These are phyloP conservation scores for Trichosporon sp. DNA, from an alignment of 1,284 basidiomycete genomes.

Conservation along the genomic window DNA sequence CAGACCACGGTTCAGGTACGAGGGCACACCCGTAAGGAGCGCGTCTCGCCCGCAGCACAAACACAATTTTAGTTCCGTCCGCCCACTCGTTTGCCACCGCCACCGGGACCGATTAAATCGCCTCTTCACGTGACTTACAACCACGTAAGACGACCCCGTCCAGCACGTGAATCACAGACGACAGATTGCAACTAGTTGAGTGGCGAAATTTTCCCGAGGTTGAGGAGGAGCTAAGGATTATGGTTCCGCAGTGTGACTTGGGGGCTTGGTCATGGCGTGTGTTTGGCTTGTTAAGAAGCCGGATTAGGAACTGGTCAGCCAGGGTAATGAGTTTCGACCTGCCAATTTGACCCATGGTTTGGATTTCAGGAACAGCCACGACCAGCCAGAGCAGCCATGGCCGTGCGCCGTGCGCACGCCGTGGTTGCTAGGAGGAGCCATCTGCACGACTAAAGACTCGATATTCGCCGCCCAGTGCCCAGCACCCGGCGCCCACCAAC, in stretches of 20 bases:
- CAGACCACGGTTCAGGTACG: neutral
- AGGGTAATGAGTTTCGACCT: constrained; percentile 18
- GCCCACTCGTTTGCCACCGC: neutral
- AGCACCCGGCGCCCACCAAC: neutral
- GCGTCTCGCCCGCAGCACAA: constrained; percentile 14
- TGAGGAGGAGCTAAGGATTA: neutral
- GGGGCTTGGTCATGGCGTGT: neutral
- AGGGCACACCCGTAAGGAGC: neutral
- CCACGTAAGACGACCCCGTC: too few relatives aligned
- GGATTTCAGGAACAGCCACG: neutral
- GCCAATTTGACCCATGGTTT: neutral
- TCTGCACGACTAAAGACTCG: neutral
- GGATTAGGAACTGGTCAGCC: neutral
- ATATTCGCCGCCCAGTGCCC: neutral
- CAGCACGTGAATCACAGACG: too few relatives aligned
- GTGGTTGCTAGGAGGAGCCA: too few relatives aligned
- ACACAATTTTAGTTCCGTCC: neutral
- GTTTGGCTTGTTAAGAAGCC: neutral
- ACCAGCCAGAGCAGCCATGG: too few relatives aligned
- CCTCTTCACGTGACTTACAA: too few relatives aligned
- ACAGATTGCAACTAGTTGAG: neutral
- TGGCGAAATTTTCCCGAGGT: constrained; percentile 7
- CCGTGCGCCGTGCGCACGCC: too few relatives aligned
- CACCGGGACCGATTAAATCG: neutral
- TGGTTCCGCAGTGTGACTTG: neutral